Percentiles rank a stretch among this genome's conserved stretches.
phyloP scores from a whole-genome alignment of 192 early-diverging fungal species.

The Phlyctochytrium planicorne region DNA sequence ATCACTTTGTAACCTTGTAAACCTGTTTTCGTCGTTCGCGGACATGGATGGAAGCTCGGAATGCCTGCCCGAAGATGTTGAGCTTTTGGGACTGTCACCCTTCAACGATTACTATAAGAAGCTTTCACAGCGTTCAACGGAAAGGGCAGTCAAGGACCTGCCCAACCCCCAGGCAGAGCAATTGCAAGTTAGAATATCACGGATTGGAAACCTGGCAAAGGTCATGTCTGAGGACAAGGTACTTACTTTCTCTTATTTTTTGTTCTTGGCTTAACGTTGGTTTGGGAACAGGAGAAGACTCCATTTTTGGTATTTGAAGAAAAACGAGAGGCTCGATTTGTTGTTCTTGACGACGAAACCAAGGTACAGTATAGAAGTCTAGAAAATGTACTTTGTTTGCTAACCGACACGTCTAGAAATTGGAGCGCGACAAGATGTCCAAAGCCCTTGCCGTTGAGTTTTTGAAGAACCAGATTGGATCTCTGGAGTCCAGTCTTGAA shows the following conservation, averaged over 20 bases:
- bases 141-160: background rate
- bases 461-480: constrained; percentile 41
- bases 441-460: constrained; percentile 44
- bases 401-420: background rate
- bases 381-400: background rate
- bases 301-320: constrained; percentile 39
- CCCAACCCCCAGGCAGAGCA: no score
- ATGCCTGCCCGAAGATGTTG: constrained; percentile 35
- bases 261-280: no score
- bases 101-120: constrained; percentile 26
- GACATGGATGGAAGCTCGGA: constrained; percentile 42
- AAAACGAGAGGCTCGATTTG: background rate
- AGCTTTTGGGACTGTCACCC: constrained; percentile 31
- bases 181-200: constrained; percentile 28
- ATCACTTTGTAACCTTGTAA: constrained; percentile 31
- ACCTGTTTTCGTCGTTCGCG: constrained; percentile 39
- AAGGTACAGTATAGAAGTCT: background rate
- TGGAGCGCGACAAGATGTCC: constrained; percentile 9
- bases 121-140: constrained; percentile 9
- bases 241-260: no score
- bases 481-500: constrained; percentile 27
- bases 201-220: constrained; percentile 31
- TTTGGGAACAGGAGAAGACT: no score
- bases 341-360: background rate
- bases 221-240: no score